phyloP scores from a whole-genome alignment of 805 yeast genomes.

The Priceomyces medius region DNA sequence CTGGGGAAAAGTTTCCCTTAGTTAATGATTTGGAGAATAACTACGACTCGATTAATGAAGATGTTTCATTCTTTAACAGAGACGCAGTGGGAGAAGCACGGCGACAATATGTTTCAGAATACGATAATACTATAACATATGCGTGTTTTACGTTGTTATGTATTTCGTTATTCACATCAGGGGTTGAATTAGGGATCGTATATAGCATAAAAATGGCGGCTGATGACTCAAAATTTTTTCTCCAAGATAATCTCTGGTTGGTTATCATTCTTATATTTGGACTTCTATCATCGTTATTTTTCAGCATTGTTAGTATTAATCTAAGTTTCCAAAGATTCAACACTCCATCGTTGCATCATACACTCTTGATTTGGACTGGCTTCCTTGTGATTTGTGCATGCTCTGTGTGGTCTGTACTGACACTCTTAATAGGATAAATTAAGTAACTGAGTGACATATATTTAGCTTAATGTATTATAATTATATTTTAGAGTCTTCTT shows the following conservation, averaged over 20 bases:
- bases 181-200: conserved; percentile 40
- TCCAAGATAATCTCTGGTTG: conserved; percentile 33
- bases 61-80: conserved; percentile 24
- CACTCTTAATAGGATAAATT: no score
- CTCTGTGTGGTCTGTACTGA: conserved; percentile 13
- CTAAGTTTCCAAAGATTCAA: conserved; percentile 31
- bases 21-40: conserved; percentile 12
- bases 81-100: conserved; percentile 16
- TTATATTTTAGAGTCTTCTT: no score
- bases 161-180: conserved; percentile 36
- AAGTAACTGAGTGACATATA: no score
- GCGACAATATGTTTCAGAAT: conserved; percentile 30
- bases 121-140: conserved; percentile 36
- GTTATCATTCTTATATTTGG: conserved; percentile 32
- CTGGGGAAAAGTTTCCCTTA: conserved; percentile 8
- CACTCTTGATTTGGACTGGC: conserved; percentile 14
- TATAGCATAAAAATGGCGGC: conserved; percentile 27
- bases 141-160: conserved; percentile 36
- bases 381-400: conserved; percentile 13
- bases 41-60: conserved; percentile 37
- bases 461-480: no score
- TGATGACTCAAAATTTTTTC: conserved; percentile 21
- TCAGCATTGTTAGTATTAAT: conserved; percentile 36
- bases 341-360: conserved; percentile 23
- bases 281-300: conserved; percentile 28